phyloP scores from a whole-genome alignment of 2,329 filamentous ascomycete genomes.

The Gnomoniopsis sp. region DNA sequence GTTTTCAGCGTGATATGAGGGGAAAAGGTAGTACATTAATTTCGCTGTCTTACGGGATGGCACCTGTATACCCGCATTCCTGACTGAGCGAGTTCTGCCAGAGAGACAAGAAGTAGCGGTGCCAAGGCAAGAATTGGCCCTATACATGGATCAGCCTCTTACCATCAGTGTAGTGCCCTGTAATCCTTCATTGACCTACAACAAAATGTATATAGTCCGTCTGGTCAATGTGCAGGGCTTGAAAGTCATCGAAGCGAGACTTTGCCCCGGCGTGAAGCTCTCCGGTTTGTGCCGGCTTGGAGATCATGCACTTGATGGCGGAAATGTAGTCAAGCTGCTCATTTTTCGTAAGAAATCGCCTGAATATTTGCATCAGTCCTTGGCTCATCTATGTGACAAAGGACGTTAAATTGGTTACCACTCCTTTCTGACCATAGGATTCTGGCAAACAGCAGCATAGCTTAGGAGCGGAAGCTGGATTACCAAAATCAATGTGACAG shows the following conservation, averaged over 20 bases:
- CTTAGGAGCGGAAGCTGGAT: neutral
- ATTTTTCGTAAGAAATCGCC: slow-evolving; percentile 21
- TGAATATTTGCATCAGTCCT: neutral
- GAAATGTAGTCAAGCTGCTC: slow-evolving; percentile 34
- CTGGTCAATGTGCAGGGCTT: slow-evolving; percentile 39
- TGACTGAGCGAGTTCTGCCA: slow-evolving; percentile 31
- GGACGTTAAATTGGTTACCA: neutral
- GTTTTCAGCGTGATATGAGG: neutral
- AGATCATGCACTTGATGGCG: slow-evolving; percentile 36
- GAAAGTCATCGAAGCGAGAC: slow-evolving; percentile 43
- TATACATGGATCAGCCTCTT: slow-evolving; percentile 10
- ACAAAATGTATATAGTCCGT: slow-evolving; percentile 34
- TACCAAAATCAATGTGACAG: neutral
- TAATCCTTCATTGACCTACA: slow-evolving; percentile 12
- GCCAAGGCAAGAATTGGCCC: slow-evolving; percentile 26
- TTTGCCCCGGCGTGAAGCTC: slow-evolving; percentile 31
- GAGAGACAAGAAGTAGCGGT: slow-evolving; percentile 30
- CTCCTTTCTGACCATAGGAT: neutral
- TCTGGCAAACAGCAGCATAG: neutral
- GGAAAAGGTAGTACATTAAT: neutral
- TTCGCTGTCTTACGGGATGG: neutral
- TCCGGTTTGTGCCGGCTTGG: slow-evolving; percentile 26
- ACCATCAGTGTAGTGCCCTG: slow-evolving; percentile 2
- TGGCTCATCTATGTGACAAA: neutral
- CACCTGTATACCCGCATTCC: slow-evolving; percentile 33